These are phyloP conservation scores for Heliamphora exappendiculata DNA, from an alignment of 148 eudicot species.

Conservation along the genomic window DNA sequence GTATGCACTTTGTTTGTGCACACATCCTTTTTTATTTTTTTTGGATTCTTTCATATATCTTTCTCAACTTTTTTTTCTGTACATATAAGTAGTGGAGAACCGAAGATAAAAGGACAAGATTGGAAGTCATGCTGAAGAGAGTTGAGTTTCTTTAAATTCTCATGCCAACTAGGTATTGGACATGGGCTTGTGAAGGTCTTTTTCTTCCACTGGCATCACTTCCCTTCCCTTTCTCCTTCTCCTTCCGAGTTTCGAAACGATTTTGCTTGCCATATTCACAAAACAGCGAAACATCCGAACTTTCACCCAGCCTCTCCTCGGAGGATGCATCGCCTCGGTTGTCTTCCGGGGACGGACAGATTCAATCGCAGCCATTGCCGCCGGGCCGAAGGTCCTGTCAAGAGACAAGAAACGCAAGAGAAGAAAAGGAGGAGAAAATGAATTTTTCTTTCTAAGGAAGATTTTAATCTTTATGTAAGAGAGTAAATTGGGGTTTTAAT, in stretches of 20 bases:
- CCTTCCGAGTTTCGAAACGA: background rate
- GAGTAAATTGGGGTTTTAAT: background rate
- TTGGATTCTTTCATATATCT: too few species aligned
- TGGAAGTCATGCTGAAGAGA: background rate
- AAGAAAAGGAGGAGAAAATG: background rate
- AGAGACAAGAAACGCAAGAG: background rate
- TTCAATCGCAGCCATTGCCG: background rate
- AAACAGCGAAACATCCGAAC: background rate
- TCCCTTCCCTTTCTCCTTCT: background rate
- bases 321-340: slow-evolving; percentile 4
- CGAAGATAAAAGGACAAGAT: background rate
- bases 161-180: background rate
- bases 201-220: background rate
- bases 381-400: background rate
- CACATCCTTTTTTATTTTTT: too few species aligned
- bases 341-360: background rate
- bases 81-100: background rate
- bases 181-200: background rate
- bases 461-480: background rate
- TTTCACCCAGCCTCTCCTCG: slow-evolving; percentile 10
- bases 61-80: background rate
- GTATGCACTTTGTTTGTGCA: too few species aligned
- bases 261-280: background rate
- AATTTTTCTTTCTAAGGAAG: background rate
- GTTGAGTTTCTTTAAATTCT: background rate